Base-by-base conservation (phyloP, 805 yeast species). In the Saccharomycopsis fermentans region DNA sequence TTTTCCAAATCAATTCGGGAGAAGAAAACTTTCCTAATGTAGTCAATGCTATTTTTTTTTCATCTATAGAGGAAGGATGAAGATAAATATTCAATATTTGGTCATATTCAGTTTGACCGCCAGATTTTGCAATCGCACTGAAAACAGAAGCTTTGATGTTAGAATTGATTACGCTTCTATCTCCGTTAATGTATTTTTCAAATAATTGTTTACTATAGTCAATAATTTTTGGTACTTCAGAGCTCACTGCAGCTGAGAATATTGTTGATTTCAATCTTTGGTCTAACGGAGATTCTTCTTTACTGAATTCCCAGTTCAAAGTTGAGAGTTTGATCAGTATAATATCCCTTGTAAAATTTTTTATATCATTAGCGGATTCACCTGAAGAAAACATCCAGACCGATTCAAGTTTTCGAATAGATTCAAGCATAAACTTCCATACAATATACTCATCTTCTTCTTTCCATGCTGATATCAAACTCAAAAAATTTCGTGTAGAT, bases 61-160 rank as follows among this genome's bases (percentile, higher is more conserved):
- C 91, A 65, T 84, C 90, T 55, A 81, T 76, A 37, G 82, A 75
- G 50, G 71, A 70, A 19, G 94, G 84, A 63, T 79, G 79, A 62
- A 74, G 71, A 77, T 85, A 87, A 63, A 87, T 79, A 35, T 77
- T 68, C 63, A 77, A 77, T 55, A 90, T 71, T 64, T 81, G 77
- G 58, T 87, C 85, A 72, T 82, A 89, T 61, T 82, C 82, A 55
- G 77, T 74, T 32, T 67, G 74, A 59, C 81, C 81, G 64, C 95
- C 96, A 54, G 70, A 68, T 69, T 78, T 78, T 55, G 91, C 88
- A 61, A 80, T 87, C 16, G 82, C 73, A 57, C 70, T 72, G 72
- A 86, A 89, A 19, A 89, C 82, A 16, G 85, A 67, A 3, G 78
- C 79, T 71, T 87, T 81, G 65, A 89, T 72, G 73, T 87, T 83